Evolutionary conservation across 116 monocot species (phyloP), one percentile per base, ranked within the genome.

Genomic region (Zostera marina): DNA sequence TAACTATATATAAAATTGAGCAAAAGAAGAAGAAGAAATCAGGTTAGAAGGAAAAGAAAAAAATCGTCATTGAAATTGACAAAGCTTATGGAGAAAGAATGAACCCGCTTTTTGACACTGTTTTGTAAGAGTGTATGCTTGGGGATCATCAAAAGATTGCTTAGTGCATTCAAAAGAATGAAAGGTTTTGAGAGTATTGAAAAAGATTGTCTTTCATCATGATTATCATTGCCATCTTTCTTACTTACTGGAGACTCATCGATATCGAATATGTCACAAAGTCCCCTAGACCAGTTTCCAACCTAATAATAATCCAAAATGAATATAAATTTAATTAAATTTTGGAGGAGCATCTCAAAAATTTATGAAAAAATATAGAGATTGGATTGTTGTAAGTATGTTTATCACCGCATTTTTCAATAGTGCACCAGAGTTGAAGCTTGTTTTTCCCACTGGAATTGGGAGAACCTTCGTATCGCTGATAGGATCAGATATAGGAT

Each of bases 101-200:
- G 54, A 47, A 84, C 94, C 88, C 88, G 84, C 68, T 82, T 88
- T 52, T 88, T 76, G 56, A 80, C 15, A 15, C 79, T 72, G 24
- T 59, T 71, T 13, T 88, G 76, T 55, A 84, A 71, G 45, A 94
- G 88, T 81, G 88, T 72, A 41, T 94, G 79, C 63, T 94, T 94
- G 47, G 94, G 94, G 23, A 94, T 79, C 94, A 94, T 94, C 21
- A 94, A 66, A 54, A 94, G 77, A 74, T 94, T 84, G 64, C 94
- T 94, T 51, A 94, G 63, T 52, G 84, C 79, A 79, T 88, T 84
- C 53, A 94, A 54, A 38, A 81, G 82, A 59, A 57, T 68, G 54
- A 94, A 94, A 17, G 84, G 64, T 43, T 84, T 84, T 5, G 49
- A 63, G n/a, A 75, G 62, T 64, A 48, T 53, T 22, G 55, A 65